These are phyloP conservation scores for Trypanosoma platydactyli DNA, from an alignment of 208 protist species.

Conservation along the genomic window DNA sequence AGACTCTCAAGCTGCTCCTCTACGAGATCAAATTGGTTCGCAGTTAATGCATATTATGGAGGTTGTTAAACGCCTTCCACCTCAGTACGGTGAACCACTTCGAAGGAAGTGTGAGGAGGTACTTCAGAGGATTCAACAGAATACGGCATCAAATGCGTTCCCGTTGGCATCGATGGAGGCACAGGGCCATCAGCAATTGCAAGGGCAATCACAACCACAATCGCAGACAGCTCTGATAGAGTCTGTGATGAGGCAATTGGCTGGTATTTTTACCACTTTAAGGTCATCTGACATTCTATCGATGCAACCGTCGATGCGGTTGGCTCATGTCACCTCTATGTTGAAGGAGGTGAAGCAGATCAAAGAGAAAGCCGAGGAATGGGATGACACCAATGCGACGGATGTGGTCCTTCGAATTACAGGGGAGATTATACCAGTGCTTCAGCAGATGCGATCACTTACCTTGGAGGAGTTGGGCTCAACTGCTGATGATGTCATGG, in stretches of 20 bases:
- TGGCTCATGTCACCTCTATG: conserved; percentile 19
- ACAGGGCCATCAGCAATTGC: background rate
- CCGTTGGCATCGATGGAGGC: background rate
- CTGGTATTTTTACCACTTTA: conserved; percentile 29
- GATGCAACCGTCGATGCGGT: conserved; percentile 16
- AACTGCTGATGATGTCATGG: background rate
- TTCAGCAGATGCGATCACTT: conserved; percentile 35
- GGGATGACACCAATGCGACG: conserved; percentile 17
- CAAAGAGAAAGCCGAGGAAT: background rate
- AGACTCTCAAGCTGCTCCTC: conserved; percentile 30
- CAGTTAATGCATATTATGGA: conserved; percentile 50
- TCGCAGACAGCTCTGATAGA: background rate
- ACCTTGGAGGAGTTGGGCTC: conserved; percentile 18
- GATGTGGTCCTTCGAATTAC: conserved; percentile 16
- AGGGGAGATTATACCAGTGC: conserved; percentile 21
- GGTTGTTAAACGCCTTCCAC: conserved; percentile 45
- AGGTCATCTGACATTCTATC: conserved; percentile 24
- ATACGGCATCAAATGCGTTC: background rate
- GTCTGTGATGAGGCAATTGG: conserved; percentile 29
- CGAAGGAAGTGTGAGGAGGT: conserved; percentile 45
- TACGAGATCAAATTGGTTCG: conserved; percentile 33
- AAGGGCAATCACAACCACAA: background rate
- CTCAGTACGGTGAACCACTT: conserved; percentile 35
- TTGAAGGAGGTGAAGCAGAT: conserved; percentile 26
- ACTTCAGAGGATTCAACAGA: conserved; percentile 18